Percentiles rank a stretch among this genome's conserved stretches.
These are phyloP conservation scores for Aurantiochytrium sp. DNA, from an alignment of 108 stramenopile species.

Conservation along the genomic window DNA sequence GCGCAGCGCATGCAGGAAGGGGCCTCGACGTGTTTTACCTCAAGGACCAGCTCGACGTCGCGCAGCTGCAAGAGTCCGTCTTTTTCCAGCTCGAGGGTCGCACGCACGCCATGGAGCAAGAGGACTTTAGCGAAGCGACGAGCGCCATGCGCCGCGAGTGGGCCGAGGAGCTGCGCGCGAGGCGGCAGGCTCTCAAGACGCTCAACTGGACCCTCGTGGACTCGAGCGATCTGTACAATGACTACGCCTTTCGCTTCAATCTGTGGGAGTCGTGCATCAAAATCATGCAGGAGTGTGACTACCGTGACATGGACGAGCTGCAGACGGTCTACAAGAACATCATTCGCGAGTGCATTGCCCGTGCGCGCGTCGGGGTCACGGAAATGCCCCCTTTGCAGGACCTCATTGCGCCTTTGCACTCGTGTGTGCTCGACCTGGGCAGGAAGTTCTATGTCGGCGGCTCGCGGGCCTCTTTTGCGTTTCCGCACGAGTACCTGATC, in stretches of 20 bases:
- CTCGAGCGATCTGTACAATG: conserved; percentile 23
- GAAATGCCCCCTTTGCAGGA: neutral
- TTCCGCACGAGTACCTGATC: neutral
- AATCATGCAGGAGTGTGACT: conserved; percentile 23
- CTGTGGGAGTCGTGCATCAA: neutral
- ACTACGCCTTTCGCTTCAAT: neutral
- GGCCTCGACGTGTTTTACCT: neutral
- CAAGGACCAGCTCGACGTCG: conserved; percentile 5
- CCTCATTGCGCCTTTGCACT: neutral
- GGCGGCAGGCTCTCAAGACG: neutral
- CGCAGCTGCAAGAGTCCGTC: neutral
- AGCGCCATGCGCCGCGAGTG: neutral
- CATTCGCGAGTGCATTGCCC: neutral
- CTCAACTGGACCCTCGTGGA: neutral
- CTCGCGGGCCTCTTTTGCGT: neutral
- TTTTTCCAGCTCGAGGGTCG: neutral
- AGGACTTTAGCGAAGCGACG: neutral
- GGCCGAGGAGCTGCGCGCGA: neutral
- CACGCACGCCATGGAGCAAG: neutral
- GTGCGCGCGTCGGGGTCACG: neutral
- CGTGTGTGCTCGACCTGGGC: neutral
- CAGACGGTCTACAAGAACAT: neutral
- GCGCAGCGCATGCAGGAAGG: neutral
- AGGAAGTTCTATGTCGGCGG: neutral
- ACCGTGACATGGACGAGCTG: conserved; percentile 13